Percentiles rank a stretch among this genome's conserved stretches.
Evolutionary conservation across 129 eudicot species (phyloP).

Genomic region (Heracleum sosnowskyi): DNA sequence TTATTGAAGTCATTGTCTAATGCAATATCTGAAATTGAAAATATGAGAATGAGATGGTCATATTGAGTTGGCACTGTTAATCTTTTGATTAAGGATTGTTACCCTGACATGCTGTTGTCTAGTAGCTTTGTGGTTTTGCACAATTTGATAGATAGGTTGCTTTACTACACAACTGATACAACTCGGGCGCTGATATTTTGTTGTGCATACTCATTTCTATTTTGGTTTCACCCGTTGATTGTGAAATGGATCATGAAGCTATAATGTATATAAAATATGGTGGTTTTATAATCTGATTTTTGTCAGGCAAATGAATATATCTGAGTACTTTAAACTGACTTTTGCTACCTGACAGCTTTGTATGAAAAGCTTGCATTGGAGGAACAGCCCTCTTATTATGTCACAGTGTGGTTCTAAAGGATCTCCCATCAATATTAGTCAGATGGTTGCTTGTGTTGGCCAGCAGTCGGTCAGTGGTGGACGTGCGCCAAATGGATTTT

Average conservation of each 20-base stretch:
- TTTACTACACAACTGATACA: neutral
- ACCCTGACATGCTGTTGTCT: neutral
- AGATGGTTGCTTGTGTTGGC: constrained; percentile 99
- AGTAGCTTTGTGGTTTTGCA: neutral
- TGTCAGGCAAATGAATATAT: neutral
- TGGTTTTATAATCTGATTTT: neutral
- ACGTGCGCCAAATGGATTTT: constrained; percentile 95
- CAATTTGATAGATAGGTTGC: neutral
- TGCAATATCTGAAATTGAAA: too few relatives aligned
- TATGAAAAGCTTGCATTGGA: constrained; percentile 74
- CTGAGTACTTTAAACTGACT: neutral
- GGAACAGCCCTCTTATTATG: constrained; percentile 95
- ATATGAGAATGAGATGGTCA: neutral
- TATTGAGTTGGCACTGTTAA: neutral
- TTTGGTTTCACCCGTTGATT: neutral
- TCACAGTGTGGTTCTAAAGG: constrained; percentile 99
- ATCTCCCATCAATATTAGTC: constrained; percentile 92
- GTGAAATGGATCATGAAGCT: neutral
- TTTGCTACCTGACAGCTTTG: constrained; percentile 44
- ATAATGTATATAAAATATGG: neutral
- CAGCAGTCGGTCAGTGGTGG: constrained; percentile 95
- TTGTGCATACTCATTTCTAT: neutral
- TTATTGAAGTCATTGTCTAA: too few relatives aligned
- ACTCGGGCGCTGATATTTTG: neutral
- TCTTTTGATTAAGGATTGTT: neutral